Evolutionary conservation across 2,329 filamentous ascomycete species (phyloP), one percentile per base, ranked within the genome.

Genomic region (Neopestalotiopsis rosae): DNA sequence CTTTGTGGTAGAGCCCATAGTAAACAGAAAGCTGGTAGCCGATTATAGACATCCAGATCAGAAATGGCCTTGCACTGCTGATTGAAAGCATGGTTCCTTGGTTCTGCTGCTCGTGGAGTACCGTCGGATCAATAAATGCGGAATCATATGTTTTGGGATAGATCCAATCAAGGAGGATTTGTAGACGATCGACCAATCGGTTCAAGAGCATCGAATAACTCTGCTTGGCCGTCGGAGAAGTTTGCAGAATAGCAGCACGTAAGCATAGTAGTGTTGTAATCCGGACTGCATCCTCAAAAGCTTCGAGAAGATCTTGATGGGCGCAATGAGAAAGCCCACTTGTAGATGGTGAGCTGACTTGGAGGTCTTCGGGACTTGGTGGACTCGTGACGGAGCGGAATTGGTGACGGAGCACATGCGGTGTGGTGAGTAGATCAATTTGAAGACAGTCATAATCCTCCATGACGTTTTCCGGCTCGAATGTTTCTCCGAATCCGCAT

Each of bases 11-110:
- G 5, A 62, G 7, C 12, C 30, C 32, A 40, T 38, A 62, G 32
- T 62, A 62, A 20, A 62, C 59, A 4, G 59, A 62, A 1, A 62
- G 32, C 59, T 62, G 28, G 34, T 38, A 62, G 30, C 59, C 59
- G 10, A 62, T 62, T 32, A 62, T 38, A 17, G 28, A 62, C 28
- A 62, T 62, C 59, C 59, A 62, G 13, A 62, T 62, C 28, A 62
- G 59, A 32, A 62, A 62, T 38, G 30, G 59, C 34, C 59, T 28
- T 30, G 30, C 28, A 38, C 34, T 20, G 17, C n/a, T 42, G 3
- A 38, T 30, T 17, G 59, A 40, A 10, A 62, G 32, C 17, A 30
- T 30, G 9, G 6, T 7, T 52, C 14, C 13, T 13, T 59, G 32
- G 30, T 20, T 17, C 20, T 34, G 32, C 17, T n/a, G n/a, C n/a